Evolutionary conservation across 257 asterid genomes (phyloP).

Genomic region (Handroanthus guayacan): DNA sequence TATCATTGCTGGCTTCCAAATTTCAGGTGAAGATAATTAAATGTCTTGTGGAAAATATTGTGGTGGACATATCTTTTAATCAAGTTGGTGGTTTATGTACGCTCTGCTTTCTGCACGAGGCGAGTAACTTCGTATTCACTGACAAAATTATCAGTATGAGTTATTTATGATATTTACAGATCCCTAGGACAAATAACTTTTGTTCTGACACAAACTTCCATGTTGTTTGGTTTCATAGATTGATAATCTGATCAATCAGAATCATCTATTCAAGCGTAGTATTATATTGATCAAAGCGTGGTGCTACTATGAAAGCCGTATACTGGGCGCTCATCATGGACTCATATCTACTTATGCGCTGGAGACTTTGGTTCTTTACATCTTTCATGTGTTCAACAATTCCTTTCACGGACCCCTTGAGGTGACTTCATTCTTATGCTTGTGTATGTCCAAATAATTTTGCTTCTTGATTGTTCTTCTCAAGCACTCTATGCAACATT

Average conservation of each 20-base stretch:
- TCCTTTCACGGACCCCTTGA: conserved; percentile 93
- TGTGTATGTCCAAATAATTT: conserved; percentile 22
- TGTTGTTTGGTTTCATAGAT: conserved; percentile 55
- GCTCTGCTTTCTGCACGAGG: conserved; percentile 95
- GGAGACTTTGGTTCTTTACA: conserved; percentile 92
- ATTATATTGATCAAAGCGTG: conserved; percentile 93
- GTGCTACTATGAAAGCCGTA: conserved; percentile 98
- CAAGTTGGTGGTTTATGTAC: conserved; percentile 96
- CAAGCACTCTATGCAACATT: conserved; percentile 38
- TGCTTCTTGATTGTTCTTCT: conserved; percentile 37
- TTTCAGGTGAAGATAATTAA: conserved; percentile 84
- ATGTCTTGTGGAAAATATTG: conserved; percentile 93
- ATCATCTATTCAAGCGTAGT: conserved; percentile 94
- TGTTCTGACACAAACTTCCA: conserved; percentile 30
- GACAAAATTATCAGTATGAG: neutral
- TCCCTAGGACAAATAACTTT: conserved; percentile 5
- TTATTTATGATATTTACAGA: conserved; percentile 26
- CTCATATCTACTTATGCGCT: conserved; percentile 94
- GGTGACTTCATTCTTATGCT: conserved; percentile 52
- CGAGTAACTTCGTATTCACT: conserved; percentile 40
- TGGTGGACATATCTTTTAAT: conserved; percentile 93
- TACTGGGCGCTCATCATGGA: conserved; percentile 97
- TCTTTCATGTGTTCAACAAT: conserved; percentile 90
- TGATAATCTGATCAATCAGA: conserved; percentile 76
- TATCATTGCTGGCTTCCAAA: conserved; percentile 29